Conservation (phyloP, 2,329 filamentous ascomycete genomes). For the Penicillium sp. region DNA sequence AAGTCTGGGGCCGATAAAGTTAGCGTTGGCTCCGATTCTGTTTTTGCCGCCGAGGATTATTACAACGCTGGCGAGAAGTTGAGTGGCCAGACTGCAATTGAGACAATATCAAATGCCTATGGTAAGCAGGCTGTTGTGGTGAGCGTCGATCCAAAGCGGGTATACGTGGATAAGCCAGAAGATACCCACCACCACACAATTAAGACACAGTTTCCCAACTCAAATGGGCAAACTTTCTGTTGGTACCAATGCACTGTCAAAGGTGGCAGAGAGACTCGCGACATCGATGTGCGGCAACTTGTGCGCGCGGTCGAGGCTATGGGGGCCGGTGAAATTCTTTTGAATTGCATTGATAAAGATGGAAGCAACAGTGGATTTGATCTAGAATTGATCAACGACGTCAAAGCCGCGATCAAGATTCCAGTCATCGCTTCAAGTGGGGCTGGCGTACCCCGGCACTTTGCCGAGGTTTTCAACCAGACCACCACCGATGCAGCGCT, state of each 20-base stretch:
- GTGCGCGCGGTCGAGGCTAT: slow-evolving; percentile 89
- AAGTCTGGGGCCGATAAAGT: slow-evolving; percentile 96
- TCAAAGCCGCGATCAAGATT: slow-evolving; percentile 83
- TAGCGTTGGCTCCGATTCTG: slow-evolving; percentile 92
- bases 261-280: slow-evolving; percentile 88
- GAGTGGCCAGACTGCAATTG: slow-evolving; percentile 83
- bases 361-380: slow-evolving; percentile 94
- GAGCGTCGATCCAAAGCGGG: slow-evolving; percentile 86
- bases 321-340: slow-evolving; percentile 88
- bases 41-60: slow-evolving; percentile 89
- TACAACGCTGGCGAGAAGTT: slow-evolving; percentile 68
- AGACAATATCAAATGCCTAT: slow-evolving; percentile 90
- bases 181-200: slow-evolving; percentile 75
- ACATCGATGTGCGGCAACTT: slow-evolving; percentile 88
- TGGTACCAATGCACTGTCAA: slow-evolving; percentile 99
- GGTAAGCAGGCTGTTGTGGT: slow-evolving; percentile 97
- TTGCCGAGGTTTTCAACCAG: slow-evolving; percentile 82
- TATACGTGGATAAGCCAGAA: slow-evolving; percentile 71
- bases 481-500: slow-evolving; percentile 89
- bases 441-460: slow-evolving; percentile 83
- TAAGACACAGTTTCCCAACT: slow-evolving; percentile 66
- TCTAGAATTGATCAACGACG: slow-evolving; percentile 81
- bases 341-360: slow-evolving; percentile 98
- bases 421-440: slow-evolving; percentile 95
- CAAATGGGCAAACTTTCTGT: slow-evolving; percentile 75